Conservation (phyloP, 2,329 filamentous ascomycete species). For the Trichoderma semiorbis region DNA sequence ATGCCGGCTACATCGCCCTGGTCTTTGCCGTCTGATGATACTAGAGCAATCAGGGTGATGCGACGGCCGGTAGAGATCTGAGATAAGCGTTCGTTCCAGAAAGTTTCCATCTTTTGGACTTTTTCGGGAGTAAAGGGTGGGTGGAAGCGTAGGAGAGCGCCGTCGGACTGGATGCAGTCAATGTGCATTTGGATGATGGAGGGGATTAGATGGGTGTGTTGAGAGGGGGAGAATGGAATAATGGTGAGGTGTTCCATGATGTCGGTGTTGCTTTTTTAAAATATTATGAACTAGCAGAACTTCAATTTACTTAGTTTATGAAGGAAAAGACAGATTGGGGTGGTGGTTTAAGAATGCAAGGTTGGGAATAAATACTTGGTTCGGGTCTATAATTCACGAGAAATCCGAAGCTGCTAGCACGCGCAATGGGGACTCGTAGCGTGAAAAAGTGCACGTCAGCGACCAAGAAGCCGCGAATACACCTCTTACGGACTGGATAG, state of each 20-base stretch:
- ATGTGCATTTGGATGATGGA: slow-evolving; percentile 17
- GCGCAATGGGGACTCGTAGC: neutral
- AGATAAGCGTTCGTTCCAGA: slow-evolving; percentile 14
- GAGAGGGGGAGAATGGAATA: neutral
- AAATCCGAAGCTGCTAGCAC: neutral
- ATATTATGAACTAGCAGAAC: neutral
- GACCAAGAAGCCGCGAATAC: neutral
- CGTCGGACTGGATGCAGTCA: slow-evolving; percentile 11
- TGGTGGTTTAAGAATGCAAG: neutral
- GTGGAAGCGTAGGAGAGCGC: slow-evolving; percentile 19
- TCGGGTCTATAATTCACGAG: neutral
- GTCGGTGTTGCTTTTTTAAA: rapidly evolving
- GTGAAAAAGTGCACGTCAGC: neutral
- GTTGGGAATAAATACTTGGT: neutral
- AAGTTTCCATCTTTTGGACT: slow-evolving; percentile 4
- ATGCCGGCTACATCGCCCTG: slow-evolving; percentile 7
- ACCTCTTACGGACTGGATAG: no score
- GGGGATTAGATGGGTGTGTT: neutral
- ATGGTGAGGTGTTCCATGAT: slow-evolving; percentile 3
- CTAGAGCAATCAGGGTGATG: slow-evolving; percentile 11
- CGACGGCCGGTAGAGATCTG: slow-evolving; percentile 3
- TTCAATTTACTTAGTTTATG: neutral
- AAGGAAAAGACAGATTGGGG: neutral
- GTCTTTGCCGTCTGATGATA: neutral
- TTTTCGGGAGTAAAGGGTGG: slow-evolving; percentile 18